Base-by-base conservation (phyloP, 2,329 filamentous ascomycete species). In the Neoarthrinium moseri region DNA sequence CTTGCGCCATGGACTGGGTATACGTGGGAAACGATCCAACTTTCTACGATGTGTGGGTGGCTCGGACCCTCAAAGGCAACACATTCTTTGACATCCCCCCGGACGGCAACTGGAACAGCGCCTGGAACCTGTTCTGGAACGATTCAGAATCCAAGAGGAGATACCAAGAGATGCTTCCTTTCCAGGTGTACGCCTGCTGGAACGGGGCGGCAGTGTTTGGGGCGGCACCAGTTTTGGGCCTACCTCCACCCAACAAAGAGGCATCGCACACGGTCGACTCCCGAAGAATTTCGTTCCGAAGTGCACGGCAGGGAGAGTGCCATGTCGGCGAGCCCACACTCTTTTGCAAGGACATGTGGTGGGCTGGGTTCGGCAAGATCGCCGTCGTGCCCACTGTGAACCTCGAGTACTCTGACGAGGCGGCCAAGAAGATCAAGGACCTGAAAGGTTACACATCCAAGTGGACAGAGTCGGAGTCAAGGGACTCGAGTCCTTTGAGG, bases 181-280 rank as follows among this genome's bases (percentile, higher is more conserved):
- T 83, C 48, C 81, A 83, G 56, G 80, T 82, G 0, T 83, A 80
- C 48, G 59, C 78, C 1, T 84, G 81, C 58, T 83, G 80, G 80
- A 82, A 83, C 48, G 81, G 80, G 3, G 76, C 73, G 0, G 67
- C 68, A 0, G 71, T 69, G 0, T 72, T 83, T 42, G 63, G 62
- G 0, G 78, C 77, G 0, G 60, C 62, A 32, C 75, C 77, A 0
- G 56, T 83, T 7, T 47, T 79, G 4, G 61, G 45, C 4, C 15
- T 46, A n/a, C 40, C 35, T 11, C n/a, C n/a, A n/a, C n/a, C n/a
- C n/a, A n/a, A n/a, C n/a, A n/a, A n/a, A n/a, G n/a, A n/a, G n/a
- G 17, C 35, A n/a, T 30, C 18, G 17, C 6, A 17, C 6, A 12
- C 12, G 21, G 20, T 6, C 13, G 22, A 20, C 23, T 6, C 17